phyloP scores from a whole-genome alignment of 352 stramenopile genomes.

The Pythium sukuiense region DNA sequence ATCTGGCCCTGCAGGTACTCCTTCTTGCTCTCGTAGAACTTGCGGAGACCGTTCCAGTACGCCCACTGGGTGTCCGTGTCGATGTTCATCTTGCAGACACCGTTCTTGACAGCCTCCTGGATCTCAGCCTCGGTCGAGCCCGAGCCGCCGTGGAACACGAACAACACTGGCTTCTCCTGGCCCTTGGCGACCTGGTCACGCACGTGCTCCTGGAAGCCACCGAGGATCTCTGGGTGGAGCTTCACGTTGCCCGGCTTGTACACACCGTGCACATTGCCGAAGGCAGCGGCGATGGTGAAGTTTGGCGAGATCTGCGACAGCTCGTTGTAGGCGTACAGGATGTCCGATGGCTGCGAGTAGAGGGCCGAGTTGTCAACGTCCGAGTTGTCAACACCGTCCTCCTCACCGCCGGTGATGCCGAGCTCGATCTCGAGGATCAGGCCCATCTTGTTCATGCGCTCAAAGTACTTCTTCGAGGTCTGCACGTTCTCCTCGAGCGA shows the following conservation, averaged over 20 bases:
- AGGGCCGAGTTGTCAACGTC: conserved; percentile 93
- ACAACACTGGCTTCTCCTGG: conserved; percentile 96
- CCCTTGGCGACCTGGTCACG: conserved; percentile 62
- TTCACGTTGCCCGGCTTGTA: conserved; percentile 99
- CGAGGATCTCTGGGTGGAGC: conserved; percentile 96
- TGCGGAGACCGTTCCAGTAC: conserved; percentile 98
- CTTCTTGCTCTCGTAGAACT: conserved; percentile 97
- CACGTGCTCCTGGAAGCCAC: conserved; percentile 94
- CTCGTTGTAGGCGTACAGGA: conserved; percentile 95
- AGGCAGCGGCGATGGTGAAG: conserved; percentile 97
- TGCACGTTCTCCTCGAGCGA: conserved; percentile 97
- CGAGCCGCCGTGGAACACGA: conserved; percentile 99
- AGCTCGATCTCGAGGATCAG: conserved; percentile 98
- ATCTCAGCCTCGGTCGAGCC: conserved; percentile 97
- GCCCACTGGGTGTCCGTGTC: conserved; percentile 99
- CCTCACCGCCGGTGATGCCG: conserved; percentile 97
- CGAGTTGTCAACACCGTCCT: conserved; percentile 98
- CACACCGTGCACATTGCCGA: conserved; percentile 98
- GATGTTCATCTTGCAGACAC: conserved; percentile 99
- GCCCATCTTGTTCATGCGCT: conserved; percentile 95
- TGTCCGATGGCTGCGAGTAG: conserved; percentile 93
- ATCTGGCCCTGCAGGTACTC: conserved; percentile 98
- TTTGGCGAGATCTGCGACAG: conserved; percentile 89
- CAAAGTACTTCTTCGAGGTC: conserved; percentile 97
- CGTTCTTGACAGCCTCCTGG: conserved; percentile 94